These are phyloP conservation scores for Metschnikowia orientalis DNA, from an alignment of 805 yeast genomes.

Conservation along the genomic window DNA sequence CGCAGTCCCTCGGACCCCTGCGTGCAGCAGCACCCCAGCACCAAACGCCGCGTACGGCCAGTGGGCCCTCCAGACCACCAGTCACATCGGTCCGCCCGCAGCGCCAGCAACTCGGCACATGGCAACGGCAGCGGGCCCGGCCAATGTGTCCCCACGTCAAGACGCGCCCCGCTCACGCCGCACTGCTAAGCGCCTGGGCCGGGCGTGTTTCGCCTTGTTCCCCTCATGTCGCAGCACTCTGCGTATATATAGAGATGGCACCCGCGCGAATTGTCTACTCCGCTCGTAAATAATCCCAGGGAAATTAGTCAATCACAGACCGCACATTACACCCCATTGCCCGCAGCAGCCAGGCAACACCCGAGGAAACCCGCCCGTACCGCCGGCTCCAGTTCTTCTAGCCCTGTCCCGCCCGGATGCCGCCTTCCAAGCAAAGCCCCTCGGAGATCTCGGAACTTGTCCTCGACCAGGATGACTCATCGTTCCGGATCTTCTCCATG, in stretches of 20 bases:
- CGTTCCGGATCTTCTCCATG: constrained; percentile 38
- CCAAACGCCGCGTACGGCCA: no score
- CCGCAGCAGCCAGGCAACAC: not conserved
- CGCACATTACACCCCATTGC: not conserved
- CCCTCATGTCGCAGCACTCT: not conserved
- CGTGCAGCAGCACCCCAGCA: no score
- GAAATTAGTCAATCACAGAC: constrained; percentile 1
- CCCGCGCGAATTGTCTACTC: constrained; percentile 6
- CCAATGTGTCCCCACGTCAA: no score
- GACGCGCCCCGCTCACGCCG: no score
- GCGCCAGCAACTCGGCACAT: no score
- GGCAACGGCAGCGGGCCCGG: no score
- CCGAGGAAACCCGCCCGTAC: not conserved
- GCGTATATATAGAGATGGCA: not conserved
- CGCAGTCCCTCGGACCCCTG: no score
- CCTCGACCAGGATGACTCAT: constrained; percentile 32
- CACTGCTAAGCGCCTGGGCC: not conserved
- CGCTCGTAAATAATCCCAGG: not conserved
- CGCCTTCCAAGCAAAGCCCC: constrained; percentile 1
- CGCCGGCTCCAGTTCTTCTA: not conserved
- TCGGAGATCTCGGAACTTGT: constrained; percentile 20
- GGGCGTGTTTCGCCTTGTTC: not conserved
- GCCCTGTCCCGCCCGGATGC: not conserved
- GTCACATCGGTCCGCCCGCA: no score
- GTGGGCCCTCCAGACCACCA: no score